Evolutionary conservation across 768 basidiomycete species (phyloP).

Genomic region (Suillus occidentalis): DNA sequence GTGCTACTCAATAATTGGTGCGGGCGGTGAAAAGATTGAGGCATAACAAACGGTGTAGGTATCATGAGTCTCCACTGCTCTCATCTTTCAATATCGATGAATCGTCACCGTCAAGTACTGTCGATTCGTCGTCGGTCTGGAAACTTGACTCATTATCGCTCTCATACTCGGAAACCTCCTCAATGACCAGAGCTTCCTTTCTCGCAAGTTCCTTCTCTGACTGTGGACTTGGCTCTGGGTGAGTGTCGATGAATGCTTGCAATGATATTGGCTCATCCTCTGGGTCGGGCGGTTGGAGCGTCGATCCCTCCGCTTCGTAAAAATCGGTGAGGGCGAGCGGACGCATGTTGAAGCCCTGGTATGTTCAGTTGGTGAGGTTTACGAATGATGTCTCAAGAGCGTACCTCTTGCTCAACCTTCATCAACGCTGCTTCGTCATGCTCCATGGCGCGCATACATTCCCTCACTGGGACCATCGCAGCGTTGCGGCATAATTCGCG

Average conservation of each 20-base stretch:
- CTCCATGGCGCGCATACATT: slow-evolving; percentile 63
- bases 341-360: slow-evolving; percentile 75
- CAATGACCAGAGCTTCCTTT: background rate
- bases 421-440: slow-evolving; percentile 50
- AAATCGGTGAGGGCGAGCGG: slow-evolving; percentile 75
- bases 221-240: background rate
- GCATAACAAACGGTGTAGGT: background rate
- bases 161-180: background rate
- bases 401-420: slow-evolving; percentile 44
- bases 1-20: background rate
- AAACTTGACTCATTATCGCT: background rate
- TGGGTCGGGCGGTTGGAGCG: slow-evolving; percentile 8
- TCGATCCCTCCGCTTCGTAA: slow-evolving; percentile 39
- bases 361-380: background rate
- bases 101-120: slow-evolving; percentile 7
- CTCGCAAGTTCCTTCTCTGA: background rate
- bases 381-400: slow-evolving; percentile 17
- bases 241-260: background rate
- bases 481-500: slow-evolving; percentile 91
- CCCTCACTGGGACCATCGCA: slow-evolving; percentile 89
- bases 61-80: background rate
- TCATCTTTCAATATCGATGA: background rate
- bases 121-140: slow-evolving; percentile 1
- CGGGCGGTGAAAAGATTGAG: background rate
- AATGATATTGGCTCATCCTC: slow-evolving; percentile 2